Conservation (phyloP, 345 rosid species). For the Tarenaya hassleriana region DNA sequence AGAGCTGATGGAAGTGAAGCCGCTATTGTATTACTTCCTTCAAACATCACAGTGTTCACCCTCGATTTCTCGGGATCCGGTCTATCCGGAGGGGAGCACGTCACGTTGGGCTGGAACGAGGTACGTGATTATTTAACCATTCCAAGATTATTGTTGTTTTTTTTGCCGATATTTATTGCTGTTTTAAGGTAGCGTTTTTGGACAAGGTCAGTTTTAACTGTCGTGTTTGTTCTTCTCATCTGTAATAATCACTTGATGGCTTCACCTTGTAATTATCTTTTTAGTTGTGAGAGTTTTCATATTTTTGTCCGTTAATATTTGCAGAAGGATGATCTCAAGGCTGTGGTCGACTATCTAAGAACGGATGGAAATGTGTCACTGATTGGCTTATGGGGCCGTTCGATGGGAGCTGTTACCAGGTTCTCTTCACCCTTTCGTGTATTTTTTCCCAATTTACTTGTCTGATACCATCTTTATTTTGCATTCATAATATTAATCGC, state of each 20-base stretch:
- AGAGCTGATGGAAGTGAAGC: conserved; percentile 95
- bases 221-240: too few relatives aligned
- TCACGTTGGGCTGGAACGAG: conserved; percentile 84
- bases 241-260: conserved; percentile 9
- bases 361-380: conserved; percentile 84
- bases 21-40: conserved; percentile 76
- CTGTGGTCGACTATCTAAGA: conserved; percentile 74
- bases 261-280: conserved; percentile 7
- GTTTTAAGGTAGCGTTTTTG: too few relatives aligned
- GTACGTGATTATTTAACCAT: conserved; percentile 36
- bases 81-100: conserved; percentile 82
- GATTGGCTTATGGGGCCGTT: conserved; percentile 95
- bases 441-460: neutral
- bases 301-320: conserved; percentile 31
- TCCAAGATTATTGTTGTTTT: neutral
- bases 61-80: conserved; percentile 96
- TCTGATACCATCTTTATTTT: conserved; percentile 8
- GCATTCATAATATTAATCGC: too few relatives aligned
- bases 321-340: conserved; percentile 85
- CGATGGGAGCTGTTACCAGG: conserved; percentile 98
- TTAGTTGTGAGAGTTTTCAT: conserved; percentile 14
- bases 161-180: conserved; percentile 4
- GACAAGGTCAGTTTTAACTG: too few relatives aligned
- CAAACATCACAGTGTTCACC: conserved; percentile 82
- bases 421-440: conserved; percentile 25